A percentile compares a stretch with the other conserved stretches of the same genome.
Conservation (phyloP, 2,329 filamentous ascomycete species). For the Fonsecaea erecta region DNA sequence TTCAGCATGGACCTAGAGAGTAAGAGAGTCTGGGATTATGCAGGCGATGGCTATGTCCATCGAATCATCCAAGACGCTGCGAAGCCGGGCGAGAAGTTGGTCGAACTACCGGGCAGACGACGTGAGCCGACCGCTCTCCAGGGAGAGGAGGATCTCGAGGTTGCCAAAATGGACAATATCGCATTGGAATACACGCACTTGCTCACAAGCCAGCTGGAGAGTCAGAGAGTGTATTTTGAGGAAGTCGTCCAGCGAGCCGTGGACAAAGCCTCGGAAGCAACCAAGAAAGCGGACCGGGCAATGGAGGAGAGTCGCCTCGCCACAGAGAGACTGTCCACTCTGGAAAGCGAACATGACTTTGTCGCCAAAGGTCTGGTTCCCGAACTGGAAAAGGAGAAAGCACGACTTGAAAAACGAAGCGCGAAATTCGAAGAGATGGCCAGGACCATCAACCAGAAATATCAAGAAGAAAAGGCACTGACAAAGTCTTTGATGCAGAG, state of each 20-base stretch:
- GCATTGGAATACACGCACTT: slow-evolving; percentile 94
- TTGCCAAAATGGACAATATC: slow-evolving; percentile 74
- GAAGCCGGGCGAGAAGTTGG: slow-evolving; percentile 79
- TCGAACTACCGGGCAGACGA: slow-evolving; percentile 69
- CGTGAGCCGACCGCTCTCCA: slow-evolving; percentile 54
- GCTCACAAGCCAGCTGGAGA: slow-evolving; percentile 88
- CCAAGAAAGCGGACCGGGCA: slow-evolving; percentile 67
- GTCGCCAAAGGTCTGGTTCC: slow-evolving; percentile 53
- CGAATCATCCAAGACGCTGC: slow-evolving; percentile 77
- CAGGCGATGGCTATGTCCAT: slow-evolving; percentile 93
- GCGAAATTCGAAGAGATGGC: slow-evolving; percentile 76
- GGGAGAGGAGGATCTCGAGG: slow-evolving; percentile 36
- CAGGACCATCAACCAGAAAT: slow-evolving; percentile 72
- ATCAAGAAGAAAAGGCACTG: slow-evolving; percentile 85
- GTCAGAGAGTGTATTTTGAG: slow-evolving; percentile 91
- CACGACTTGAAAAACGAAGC: slow-evolving; percentile 69
- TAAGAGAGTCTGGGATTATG: slow-evolving; percentile 98
- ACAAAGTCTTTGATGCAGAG: slow-evolving; percentile 78
- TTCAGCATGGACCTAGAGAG: slow-evolving; percentile 92
- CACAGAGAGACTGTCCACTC: slow-evolving; percentile 20
- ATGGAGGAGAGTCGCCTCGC: slow-evolving; percentile 66
- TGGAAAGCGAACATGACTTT: slow-evolving; percentile 30
- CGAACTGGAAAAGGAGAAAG: slow-evolving; percentile 72
- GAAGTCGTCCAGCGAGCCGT: slow-evolving; percentile 86
- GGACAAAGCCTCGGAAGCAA: slow-evolving; percentile 81